Evolutionary conservation across 495 filamentous ascomycete genomes (phyloP).

Genomic region (Xylaria grammica): DNA sequence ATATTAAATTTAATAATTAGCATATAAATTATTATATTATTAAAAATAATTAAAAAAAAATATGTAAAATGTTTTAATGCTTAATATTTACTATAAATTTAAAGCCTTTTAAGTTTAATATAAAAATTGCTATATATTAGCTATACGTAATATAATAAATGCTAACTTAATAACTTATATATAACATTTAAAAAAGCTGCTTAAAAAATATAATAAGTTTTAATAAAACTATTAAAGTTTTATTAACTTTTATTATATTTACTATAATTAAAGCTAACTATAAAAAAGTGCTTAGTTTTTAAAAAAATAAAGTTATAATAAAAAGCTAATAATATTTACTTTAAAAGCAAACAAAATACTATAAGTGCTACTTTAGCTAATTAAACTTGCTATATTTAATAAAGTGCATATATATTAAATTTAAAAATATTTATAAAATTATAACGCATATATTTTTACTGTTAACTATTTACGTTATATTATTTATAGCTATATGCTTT

Average conservation of each 20-base stretch:
- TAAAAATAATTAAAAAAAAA: background rate
- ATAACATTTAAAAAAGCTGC: background rate
- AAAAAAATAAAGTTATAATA: background rate
- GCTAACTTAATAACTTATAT: background rate
- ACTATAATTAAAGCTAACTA: background rate
- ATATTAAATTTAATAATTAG: background rate
- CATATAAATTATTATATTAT: constrained; percentile 7
- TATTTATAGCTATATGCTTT: background rate
- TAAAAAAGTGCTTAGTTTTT: background rate
- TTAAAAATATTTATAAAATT: background rate
- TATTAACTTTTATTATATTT: background rate
- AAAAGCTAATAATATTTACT: background rate
- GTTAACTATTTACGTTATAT: background rate
- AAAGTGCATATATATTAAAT: background rate
- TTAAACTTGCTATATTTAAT: background rate
- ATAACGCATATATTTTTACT: background rate
- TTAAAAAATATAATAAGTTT: background rate
- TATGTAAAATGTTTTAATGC: constrained; percentile 3
- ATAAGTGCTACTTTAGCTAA: background rate
- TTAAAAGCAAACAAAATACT: background rate
- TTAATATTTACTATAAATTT: background rate
- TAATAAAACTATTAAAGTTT: background rate
- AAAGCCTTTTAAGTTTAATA: background rate
- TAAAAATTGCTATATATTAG: background rate
- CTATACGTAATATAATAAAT: background rate